These are phyloP conservation scores for Trametes hirsuta DNA, from an alignment of 1,284 basidiomycete species.

Conservation along the genomic window DNA sequence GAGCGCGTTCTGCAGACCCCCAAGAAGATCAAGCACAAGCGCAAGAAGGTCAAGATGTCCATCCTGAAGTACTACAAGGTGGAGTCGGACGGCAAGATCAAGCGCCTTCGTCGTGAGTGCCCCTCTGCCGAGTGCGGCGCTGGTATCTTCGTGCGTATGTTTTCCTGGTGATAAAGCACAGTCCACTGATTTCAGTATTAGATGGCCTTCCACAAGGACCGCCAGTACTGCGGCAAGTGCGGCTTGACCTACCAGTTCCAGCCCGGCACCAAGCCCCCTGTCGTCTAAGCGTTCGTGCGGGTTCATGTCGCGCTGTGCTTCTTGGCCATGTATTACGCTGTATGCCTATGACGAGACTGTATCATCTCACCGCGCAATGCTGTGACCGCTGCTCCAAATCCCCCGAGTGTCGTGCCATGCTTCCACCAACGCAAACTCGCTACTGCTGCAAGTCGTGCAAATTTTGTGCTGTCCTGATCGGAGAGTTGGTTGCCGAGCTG, in stretches of 20 bases:
- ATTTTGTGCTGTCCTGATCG: neutral
- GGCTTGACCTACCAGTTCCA: slow-evolving; percentile 90
- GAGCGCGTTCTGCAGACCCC: slow-evolving; percentile 68
- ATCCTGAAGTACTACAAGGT: slow-evolving; percentile 99
- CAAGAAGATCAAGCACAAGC: slow-evolving; percentile 99
- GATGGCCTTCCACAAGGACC: slow-evolving; percentile 96
- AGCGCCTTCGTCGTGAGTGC: slow-evolving; percentile 97
- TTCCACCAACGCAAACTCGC: no score
- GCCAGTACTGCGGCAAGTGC: slow-evolving; percentile 96
- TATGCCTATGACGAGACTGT: slow-evolving; percentile 27
- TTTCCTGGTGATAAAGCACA: neutral
- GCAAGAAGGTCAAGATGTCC: slow-evolving; percentile 99
- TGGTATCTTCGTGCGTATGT: slow-evolving; percentile 83
- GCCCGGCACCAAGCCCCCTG: slow-evolving; percentile 76
- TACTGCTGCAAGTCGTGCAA: no score
- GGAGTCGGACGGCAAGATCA: slow-evolving; percentile 99
- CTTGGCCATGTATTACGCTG: slow-evolving; percentile 22
- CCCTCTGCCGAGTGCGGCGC: slow-evolving; percentile 91
- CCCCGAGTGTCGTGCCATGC: no score
- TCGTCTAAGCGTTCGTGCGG: slow-evolving; percentile 46
- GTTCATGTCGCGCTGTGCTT: slow-evolving; percentile 20
- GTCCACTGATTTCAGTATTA: slow-evolving; percentile 30
- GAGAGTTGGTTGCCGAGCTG: neutral
- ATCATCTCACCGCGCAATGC: slow-evolving; percentile 21
- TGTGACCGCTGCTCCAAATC: slow-evolving; percentile 12